A percentile compares a stretch with the other conserved stretches of the same genome.
These are phyloP conservation scores for Candida lessepsii DNA, from an alignment of 805 yeast genomes.

Conservation along the genomic window DNA sequence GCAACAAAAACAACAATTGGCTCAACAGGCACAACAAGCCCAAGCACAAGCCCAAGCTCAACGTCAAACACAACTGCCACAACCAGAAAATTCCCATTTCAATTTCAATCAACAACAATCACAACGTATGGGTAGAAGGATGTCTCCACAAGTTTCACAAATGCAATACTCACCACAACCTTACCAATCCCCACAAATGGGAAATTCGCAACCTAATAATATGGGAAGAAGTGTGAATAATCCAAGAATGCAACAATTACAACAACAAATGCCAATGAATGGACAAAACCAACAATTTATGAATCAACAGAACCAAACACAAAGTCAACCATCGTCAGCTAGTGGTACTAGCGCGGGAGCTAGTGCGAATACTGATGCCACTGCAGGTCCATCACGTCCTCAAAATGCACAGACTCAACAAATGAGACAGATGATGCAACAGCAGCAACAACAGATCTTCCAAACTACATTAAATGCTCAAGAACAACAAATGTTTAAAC, in stretches of 20 bases:
- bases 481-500: constrained; percentile 42
- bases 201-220: constrained; percentile 15
- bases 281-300: constrained; percentile 1
- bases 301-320: constrained; percentile 8
- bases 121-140: constrained; percentile 14
- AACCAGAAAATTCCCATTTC: constrained; percentile 6
- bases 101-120: constrained; percentile 13
- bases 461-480: constrained; percentile 39
- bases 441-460: constrained; percentile 47
- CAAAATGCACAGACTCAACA: constrained; percentile 23
- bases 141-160: constrained; percentile 16
- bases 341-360: not conserved
- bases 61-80: constrained; percentile 9
- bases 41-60: constrained; percentile 15
- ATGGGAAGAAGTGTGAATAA: constrained; percentile 17
- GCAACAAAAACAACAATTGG: constrained; percentile 17
- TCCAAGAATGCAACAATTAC: constrained; percentile 18
- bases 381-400: constrained; percentile 11
- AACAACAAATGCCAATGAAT: constrained; percentile 16
- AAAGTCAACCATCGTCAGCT: constrained; percentile 9
- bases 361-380: not conserved
- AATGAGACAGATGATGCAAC: constrained; percentile 24
- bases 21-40: constrained; percentile 13
- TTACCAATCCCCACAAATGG: constrained; percentile 16
- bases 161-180: constrained; percentile 13